These are phyloP conservation scores for Protea cynaroides DNA, from an alignment of 164 flowering plant species.

Conservation along the genomic window DNA sequence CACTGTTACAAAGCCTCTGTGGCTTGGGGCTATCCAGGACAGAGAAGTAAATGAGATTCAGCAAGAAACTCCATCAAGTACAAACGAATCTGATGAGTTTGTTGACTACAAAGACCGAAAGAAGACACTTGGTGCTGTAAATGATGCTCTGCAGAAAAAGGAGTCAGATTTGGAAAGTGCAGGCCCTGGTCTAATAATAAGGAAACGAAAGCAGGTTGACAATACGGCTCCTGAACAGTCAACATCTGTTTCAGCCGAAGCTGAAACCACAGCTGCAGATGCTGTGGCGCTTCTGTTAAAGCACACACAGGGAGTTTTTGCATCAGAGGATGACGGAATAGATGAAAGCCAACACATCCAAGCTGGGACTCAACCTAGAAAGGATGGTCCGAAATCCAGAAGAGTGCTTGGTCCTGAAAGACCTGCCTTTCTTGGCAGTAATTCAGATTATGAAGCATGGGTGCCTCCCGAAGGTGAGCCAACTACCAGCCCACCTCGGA, in stretches of 20 bases:
- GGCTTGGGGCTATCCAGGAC: conserved; percentile 85
- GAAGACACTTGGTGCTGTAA: conserved; percentile 27
- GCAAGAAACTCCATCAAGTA: conserved; percentile 18
- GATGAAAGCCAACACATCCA: conserved; percentile 10
- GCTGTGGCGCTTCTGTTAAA: conserved; percentile 81
- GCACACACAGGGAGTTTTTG: conserved; percentile 54
- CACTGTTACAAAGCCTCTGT: conserved; percentile 59
- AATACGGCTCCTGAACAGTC: conserved; percentile 23
- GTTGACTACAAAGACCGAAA: conserved; percentile 84
- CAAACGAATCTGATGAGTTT: conserved; percentile 48
- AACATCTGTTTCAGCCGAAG: conserved; percentile 23
- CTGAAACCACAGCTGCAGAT: conserved; percentile 53
- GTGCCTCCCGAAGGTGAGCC: conserved; percentile 89
- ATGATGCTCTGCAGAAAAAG: conserved; percentile 13
- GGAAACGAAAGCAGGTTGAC: conserved; percentile 66
- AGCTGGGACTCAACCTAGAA: conserved; percentile 13
- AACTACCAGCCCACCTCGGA: not conserved
- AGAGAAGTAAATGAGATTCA: conserved; percentile 28
- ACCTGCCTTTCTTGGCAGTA: conserved; percentile 53
- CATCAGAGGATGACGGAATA: conserved; percentile 35
- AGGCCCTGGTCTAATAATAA: conserved; percentile 75
- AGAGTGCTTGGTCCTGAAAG: conserved; percentile 83
- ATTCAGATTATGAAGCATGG: conserved; percentile 63
- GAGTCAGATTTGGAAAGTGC: conserved; percentile 56
- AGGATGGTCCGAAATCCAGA: conserved; percentile 42